Evolutionary conservation across 75 land plant species (phyloP).

Genomic region (Cryptomeria japonica): DNA sequence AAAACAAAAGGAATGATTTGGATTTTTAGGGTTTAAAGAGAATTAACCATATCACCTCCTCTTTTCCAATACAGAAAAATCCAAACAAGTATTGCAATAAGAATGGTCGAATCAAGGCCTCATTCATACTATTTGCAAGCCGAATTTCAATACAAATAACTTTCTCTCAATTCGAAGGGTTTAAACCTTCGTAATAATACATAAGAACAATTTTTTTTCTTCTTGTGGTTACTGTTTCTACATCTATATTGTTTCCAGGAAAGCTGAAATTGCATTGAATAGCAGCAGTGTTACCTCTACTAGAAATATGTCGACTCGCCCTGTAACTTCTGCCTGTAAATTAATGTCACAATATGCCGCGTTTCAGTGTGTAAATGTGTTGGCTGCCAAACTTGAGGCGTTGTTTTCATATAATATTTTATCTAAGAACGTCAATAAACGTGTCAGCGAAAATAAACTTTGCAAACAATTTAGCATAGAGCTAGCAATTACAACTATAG

Average conservation of each 20-base stretch:
- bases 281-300: not conserved
- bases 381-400: too few species aligned
- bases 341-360: not conserved
- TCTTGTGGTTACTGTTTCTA: not conserved
- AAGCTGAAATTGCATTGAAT: not conserved
- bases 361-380: not conserved
- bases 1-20: not conserved
- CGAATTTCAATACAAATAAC: not conserved
- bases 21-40: not conserved
- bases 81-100: not conserved
- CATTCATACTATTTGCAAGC: not conserved
- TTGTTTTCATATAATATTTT: too few species aligned
- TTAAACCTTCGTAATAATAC: not conserved
- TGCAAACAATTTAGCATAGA: too few species aligned
- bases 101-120: not conserved
- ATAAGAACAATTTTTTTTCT: not conserved
- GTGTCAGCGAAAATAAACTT: too few species aligned
- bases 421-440: too few species aligned
- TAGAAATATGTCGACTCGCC: not conserved
- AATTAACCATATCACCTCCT: not conserved
- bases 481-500: too few species aligned
- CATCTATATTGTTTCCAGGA: not conserved
- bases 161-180: not conserved
- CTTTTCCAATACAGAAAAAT: not conserved
- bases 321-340: not conserved